Base-by-base conservation (phyloP, 495 filamentous ascomycete genomes). In the Aspergillus cristatus region DNA sequence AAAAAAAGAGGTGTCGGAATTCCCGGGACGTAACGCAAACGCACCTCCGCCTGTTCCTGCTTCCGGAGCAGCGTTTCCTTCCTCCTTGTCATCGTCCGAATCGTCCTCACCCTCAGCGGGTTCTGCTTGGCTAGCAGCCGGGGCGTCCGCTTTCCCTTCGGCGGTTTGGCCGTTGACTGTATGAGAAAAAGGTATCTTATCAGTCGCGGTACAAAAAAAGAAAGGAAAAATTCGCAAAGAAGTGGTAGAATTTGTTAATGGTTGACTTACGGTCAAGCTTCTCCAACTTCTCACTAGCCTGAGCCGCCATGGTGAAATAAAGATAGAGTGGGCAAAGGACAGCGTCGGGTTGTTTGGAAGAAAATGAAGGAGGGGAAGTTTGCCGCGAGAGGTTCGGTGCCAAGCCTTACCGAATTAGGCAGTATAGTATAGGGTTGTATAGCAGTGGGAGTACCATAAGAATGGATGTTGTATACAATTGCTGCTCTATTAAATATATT, bases 41-140 rank as follows among this genome's bases (percentile, higher is more conserved):
- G 37, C 39, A 73, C 70, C 55, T 63, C 66, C 66, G 47, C 47
- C 48, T 17, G 55, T 24, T 24, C 20, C 65, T 26, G 56, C 71
- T 2, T 64, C 67, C 14, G 54, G 45, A 22, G 51, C 65, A 35
- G 47, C 56, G 18, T 51, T 58, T 37, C 68, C 71, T 22, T 72
- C 68, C 14, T 75, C 74, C 26, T 67, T 68, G 20, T 70, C 72
- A 32, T 85, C 81, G 20, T 83, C 79, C 17, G 78, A 81, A 31
- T 84, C 79, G 37, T 84, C 81, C 37, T 74, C 74, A 14, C 68
- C 76, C 41, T 74, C 69, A 37, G 51, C 64, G 34, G 59, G 37
- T 46, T 47, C 54, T 22, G 53, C 46, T 41, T 64, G 57, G 35
- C 35, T 55, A 25, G 54, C 53, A 37, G 66, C 63, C 30, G 70